These are phyloP conservation scores for Rhodosporidiobolus odoratus DNA, from an alignment of 768 basidiomycete species.

Conservation along the genomic window DNA sequence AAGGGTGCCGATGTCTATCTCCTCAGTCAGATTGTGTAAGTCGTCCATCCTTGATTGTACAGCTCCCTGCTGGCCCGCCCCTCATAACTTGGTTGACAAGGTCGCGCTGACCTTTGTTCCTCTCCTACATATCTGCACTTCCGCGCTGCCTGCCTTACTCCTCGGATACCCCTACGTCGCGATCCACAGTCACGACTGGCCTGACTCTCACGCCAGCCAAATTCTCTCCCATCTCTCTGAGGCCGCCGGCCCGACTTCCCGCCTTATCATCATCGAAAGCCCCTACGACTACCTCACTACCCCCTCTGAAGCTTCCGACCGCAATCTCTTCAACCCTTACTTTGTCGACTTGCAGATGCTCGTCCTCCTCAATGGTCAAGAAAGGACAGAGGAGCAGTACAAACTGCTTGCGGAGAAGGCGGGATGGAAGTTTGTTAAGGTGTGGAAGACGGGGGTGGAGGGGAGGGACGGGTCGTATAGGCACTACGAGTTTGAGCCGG, in stretches of 20 bases:
- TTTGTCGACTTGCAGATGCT: slow-evolving; percentile 20
- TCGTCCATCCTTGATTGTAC: no score
- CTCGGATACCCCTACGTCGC: no score
- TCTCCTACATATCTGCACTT: no score
- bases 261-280: slow-evolving; percentile 65
- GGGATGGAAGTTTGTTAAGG: slow-evolving; percentile 11
- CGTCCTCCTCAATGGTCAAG: background rate
- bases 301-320: background rate
- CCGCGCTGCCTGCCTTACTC: no score
- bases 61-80: no score
- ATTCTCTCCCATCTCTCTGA: slow-evolving; percentile 53
- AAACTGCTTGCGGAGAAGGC: background rate
- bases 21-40: no score
- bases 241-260: slow-evolving; percentile 52
- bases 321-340: background rate
- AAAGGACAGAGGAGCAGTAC: slow-evolving; percentile 4
- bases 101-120: background rate
- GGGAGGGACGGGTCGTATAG: background rate
- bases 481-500: slow-evolving; percentile 11
- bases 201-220: slow-evolving; percentile 53
- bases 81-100: no score
- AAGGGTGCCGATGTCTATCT: no score
- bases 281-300: slow-evolving; percentile 47
- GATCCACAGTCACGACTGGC: slow-evolving; percentile 8
- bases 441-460: slow-evolving; percentile 1